Evolutionary conservation across 108 stramenopile species (phyloP).

Genomic region (Nitzschia putrida): DNA sequence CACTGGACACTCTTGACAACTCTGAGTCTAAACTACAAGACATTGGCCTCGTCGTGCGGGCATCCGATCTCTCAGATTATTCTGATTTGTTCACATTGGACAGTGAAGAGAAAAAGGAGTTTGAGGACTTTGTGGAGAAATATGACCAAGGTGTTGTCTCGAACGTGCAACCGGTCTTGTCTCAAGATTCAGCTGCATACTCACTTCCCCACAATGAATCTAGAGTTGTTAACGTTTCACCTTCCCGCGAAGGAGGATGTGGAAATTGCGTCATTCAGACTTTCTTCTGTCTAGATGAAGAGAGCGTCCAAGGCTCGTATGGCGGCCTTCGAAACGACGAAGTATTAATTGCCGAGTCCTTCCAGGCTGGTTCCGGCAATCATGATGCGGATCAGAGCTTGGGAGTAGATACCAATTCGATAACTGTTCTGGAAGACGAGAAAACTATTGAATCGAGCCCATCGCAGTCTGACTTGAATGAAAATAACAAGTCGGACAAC

Average conservation of each 20-base stretch:
- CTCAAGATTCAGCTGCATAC: slow-evolving; percentile 1
- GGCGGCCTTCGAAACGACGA: slow-evolving; percentile 21
- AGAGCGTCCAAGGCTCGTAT: slow-evolving; percentile 20
- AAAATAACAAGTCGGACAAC: background rate
- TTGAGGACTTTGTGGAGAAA: slow-evolving; percentile 10
- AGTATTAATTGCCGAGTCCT: slow-evolving; percentile 11
- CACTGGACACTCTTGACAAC: slow-evolving; percentile 10
- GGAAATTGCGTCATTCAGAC: background rate
- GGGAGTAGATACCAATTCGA: background rate
- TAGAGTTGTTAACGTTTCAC: background rate
- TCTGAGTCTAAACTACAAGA: slow-evolving; percentile 16
- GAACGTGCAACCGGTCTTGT: background rate
- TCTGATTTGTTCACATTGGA: slow-evolving; percentile 13
- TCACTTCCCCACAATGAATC: slow-evolving; percentile 1
- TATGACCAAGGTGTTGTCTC: background rate
- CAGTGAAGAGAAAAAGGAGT: slow-evolving; percentile 11
- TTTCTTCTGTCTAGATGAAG: slow-evolving; percentile 20
- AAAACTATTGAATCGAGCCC: too few relatives aligned
- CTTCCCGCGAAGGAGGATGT: background rate
- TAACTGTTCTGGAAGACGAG: background rate
- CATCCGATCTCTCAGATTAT: slow-evolving; percentile 22
- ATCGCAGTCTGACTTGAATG: background rate
- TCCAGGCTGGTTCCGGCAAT: background rate
- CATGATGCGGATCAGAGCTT: background rate
- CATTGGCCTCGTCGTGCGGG: slow-evolving; percentile 13